Base-by-base conservation (phyloP, 805 yeast genomes). In the Ogataea paradorogensis region DNA sequence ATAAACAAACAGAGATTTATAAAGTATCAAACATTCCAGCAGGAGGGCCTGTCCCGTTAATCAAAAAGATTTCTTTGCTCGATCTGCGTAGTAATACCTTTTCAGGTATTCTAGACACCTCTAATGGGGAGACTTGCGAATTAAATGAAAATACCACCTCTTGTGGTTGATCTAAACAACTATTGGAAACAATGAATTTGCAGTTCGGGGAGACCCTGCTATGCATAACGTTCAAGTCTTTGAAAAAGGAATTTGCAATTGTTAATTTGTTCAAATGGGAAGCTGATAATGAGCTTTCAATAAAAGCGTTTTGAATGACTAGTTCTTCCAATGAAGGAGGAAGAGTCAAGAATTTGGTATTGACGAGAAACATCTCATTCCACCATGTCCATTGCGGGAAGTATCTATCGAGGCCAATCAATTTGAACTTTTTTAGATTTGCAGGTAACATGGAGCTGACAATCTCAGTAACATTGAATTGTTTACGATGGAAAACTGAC, bases 351-450 rank as follows among this genome's bases (percentile, higher is more conserved):
- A 39, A 24, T 9, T 27, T 27, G 8, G 46, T 33, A 22, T 33
- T 32, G 32, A 46, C 30, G 4, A 42, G 27, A 20, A 46, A 42
- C 30, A 30, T 28, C 15, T 35, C 35, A 33, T 46, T 42, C 50
- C 50, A 46, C 46, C 46, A 42, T 24, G 34, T 30, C 50, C 50
- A 46, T 21, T 42, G 44, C 2, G 50, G 46, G 29, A 46, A 46
- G 23, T 42, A 42, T 27, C 42, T 35, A 14, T 42, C 45, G 5
- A 40, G 25, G 6, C 50, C 46, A 8, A 36, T 30, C 1, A 46
- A 4, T 11, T 26, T 35, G 27, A 46, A 29, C 9, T n/a, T n/a
- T 21, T 20, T 22, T 7, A 46, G 26, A 10, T 30, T 30, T 9
- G 13, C 3, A 6, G 50, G 50, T 18, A 46, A 20, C 18, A 46